Base-by-base conservation (phyloP, 345 rosid genomes). In the Abelmoschus esculentus region DNA sequence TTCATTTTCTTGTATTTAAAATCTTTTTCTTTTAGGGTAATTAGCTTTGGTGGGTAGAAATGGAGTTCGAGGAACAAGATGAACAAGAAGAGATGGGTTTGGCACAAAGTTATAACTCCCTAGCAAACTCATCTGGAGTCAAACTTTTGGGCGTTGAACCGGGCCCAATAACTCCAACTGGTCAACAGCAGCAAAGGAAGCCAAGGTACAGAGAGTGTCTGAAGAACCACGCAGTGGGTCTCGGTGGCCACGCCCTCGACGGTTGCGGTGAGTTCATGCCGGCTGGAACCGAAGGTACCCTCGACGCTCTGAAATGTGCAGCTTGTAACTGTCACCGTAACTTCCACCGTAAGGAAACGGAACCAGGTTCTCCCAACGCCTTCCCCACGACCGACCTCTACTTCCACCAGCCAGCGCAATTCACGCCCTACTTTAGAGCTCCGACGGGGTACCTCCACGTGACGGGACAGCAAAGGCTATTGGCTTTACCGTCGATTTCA, bases 271-370 rank as follows among this genome's bases (percentile, higher is more conserved):
- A 90, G 71, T 90, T 87, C 84, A 74, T 88, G 82, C 82, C 96
- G n/a, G 91, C 96, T 11, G 96, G 96, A 0, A 77, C 77, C 8
- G 93, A 90, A 29, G 93, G 96, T 7, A 82, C 90, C 47, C 79
- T 86, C 32, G 91, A 88, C 61, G 89, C 91, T 3, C 86, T 90
- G 19, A 86, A 88, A 81, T 90, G 93, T 61, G 93, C 91, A 0
- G 96, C 96, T 34, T 90, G 96, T 66, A 85, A 82, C 72, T 90
- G 93, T 74, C 96, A 90, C 80, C 87, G 96, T 3, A 90, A 90
- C 75, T 90, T 90, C 79, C 96, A 90, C 84, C 87, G 93, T 36
- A 88, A 90, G 72, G 90, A 85, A 69, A 17, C 75, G 1, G 78
- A 58, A 47, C 67, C 17, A 5, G 38, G 22, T 19, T 36, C 78